A percentile compares a stretch with the other conserved stretches of the same genome.
Evolutionary conservation across 139 green algal genomes (phyloP).

Genomic region (Protoeuglena noctilucae): DNA sequence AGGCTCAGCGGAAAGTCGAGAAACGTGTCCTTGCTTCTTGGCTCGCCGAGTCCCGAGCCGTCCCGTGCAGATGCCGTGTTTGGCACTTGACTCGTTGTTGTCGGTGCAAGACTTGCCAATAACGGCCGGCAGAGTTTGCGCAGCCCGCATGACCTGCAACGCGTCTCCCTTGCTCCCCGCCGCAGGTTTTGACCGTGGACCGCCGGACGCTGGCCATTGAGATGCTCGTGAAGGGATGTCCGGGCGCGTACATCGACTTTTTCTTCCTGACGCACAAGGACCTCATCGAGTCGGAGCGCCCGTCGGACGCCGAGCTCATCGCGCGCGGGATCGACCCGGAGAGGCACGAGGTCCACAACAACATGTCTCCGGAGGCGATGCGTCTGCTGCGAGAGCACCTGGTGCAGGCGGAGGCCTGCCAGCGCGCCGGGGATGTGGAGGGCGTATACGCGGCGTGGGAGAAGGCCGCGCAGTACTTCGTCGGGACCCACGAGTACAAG

Average conservation of each 20-base stretch:
- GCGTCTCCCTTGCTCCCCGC: too few relatives aligned
- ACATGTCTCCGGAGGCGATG: not conserved
- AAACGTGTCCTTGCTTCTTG: too few relatives aligned
- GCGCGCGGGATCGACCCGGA: not conserved
- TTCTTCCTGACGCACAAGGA: constrained; percentile 6
- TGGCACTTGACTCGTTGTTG: too few relatives aligned
- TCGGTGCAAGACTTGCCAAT: too few relatives aligned
- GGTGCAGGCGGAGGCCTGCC: not conserved
- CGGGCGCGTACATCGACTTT: constrained; percentile 1
- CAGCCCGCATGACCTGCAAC: too few relatives aligned
- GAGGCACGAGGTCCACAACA: not conserved
- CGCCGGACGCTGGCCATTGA: not conserved
- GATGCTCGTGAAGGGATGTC: not conserved
- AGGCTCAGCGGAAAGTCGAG: too few relatives aligned
- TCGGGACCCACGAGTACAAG: not conserved
- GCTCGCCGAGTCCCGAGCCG: too few relatives aligned
- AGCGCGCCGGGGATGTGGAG: not conserved
- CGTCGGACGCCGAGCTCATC: not conserved
- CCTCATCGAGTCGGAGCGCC: not conserved
- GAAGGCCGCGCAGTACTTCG: constrained; percentile 4
- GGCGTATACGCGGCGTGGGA: constrained; percentile 6
- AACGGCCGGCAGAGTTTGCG: too few relatives aligned
- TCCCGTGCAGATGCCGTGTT: too few relatives aligned
- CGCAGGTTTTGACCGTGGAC: too few relatives aligned
- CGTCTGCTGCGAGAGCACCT: constrained; percentile 1